phyloP scores from a whole-genome alignment of 495 filamentous ascomycete species.

The Usnea hakonensis region DNA sequence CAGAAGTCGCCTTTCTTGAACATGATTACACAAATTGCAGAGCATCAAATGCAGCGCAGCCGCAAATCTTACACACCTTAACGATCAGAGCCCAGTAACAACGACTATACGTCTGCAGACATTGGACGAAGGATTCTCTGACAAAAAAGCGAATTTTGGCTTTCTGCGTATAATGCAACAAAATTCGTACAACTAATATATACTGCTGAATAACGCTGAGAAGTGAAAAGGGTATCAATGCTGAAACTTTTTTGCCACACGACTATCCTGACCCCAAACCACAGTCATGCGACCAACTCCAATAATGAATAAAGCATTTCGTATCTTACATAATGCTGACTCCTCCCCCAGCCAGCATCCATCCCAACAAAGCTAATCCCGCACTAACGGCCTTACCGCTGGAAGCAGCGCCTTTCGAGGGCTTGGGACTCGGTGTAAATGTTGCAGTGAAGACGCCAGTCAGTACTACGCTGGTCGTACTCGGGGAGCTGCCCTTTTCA shows the following conservation, averaged over 20 bases:
- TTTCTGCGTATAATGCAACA: background rate
- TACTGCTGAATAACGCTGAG: background rate
- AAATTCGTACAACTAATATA: background rate
- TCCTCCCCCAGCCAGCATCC: background rate
- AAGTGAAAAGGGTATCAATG: constrained; percentile 10
- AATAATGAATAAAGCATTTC: background rate
- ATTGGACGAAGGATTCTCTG: background rate
- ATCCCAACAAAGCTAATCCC: background rate
- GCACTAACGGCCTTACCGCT: background rate
- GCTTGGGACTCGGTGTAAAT: constrained; percentile 27
- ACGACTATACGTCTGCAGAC: background rate
- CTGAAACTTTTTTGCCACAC: background rate
- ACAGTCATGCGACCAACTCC: background rate
- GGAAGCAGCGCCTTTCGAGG: constrained; percentile 17
- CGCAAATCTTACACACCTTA: background rate
- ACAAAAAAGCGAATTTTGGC: background rate
- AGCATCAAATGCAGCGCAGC: background rate
- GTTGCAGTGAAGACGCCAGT: constrained; percentile 35
- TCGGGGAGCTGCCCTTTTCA: constrained; percentile 15
- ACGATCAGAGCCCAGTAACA: background rate
- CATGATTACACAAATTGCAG: background rate
- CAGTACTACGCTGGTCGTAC: constrained; percentile 24
- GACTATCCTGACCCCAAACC: background rate
- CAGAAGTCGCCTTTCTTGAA: background rate
- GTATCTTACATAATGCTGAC: background rate